phyloP scores from a whole-genome alignment of 2,329 filamentous ascomycete genomes.

The Allantophomopsis cytisporea region DNA sequence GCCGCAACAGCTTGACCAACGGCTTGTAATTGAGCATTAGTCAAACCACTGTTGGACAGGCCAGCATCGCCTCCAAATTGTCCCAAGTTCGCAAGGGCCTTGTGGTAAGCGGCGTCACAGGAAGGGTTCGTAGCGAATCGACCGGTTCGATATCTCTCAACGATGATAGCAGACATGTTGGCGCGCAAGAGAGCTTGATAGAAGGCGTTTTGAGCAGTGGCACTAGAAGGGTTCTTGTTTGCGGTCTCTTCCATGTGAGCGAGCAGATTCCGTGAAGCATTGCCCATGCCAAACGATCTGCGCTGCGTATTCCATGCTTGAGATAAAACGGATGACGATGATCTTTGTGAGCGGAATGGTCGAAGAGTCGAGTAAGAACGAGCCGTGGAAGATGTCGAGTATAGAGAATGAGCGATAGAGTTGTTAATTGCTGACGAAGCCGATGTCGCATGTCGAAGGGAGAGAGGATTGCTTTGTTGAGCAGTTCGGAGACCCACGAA shows the following conservation, averaged over 20 bases:
- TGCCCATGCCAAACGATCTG: conserved; percentile 4
- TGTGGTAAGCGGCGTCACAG: conserved; percentile 67
- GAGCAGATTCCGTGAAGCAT: conserved; percentile 44
- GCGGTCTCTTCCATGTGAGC: conserved; percentile 82
- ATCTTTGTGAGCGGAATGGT: too few species aligned
- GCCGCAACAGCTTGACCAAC: conserved; percentile 74
- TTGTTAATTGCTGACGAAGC: too few species aligned
- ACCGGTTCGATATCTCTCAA: conserved; percentile 79
- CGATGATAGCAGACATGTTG: conserved; percentile 84
- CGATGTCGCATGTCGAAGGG: too few species aligned
- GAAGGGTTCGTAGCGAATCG: conserved; percentile 70
- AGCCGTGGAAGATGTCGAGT: too few species aligned
- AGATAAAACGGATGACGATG: too few species aligned
- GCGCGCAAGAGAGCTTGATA: conserved; percentile 84
- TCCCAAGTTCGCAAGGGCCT: conserved; percentile 53
- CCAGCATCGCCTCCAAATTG: conserved; percentile 19
- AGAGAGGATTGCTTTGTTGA: too few species aligned
- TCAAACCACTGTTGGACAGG: conserved; percentile 26
- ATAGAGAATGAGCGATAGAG: too few species aligned
- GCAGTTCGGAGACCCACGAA: too few species aligned
- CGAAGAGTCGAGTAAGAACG: too few species aligned
- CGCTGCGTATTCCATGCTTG: too few species aligned
- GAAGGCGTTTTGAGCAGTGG: conserved; percentile 82
- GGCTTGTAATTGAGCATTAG: conserved; percentile 55
- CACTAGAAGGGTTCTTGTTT: conserved; percentile 81